phyloP scores from a whole-genome alignment of 179 eudicot genomes.

The Sideroxylon spinosum region DNA sequence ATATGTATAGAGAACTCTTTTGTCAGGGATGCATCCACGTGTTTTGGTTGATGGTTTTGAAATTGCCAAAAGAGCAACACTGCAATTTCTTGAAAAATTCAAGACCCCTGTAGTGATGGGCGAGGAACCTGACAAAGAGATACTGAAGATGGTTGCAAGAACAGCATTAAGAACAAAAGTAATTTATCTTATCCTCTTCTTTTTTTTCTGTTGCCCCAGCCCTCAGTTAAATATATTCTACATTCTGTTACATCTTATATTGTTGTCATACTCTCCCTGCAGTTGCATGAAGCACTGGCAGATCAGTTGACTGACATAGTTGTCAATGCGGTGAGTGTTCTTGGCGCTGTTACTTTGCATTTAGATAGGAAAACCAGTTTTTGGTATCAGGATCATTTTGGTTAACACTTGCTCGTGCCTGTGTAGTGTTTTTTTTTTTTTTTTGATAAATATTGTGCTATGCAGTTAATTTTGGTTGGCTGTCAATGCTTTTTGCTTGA shows the following conservation, averaged over 20 bases:
- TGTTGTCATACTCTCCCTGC: slow-evolving; percentile 12
- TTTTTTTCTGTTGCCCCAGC: no score
- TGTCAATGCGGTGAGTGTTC: slow-evolving; percentile 66
- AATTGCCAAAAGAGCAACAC: slow-evolving; percentile 93
- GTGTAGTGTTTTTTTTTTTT: neutral
- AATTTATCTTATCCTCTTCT: neutral
- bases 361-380: neutral
- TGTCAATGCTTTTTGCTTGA: no score
- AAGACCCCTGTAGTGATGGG: slow-evolving; percentile 96
- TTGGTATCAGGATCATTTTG: neutral
- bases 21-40: slow-evolving; percentile 93
- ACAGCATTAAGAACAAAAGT: slow-evolving; percentile 95
- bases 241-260: neutral
- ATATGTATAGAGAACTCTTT: neutral
- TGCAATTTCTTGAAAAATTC: slow-evolving; percentile 77
- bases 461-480: no score
- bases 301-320: slow-evolving; percentile 93
- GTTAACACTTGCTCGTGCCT: neutral
- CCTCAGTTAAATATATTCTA: neutral
- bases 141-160: slow-evolving; percentile 93
- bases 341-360: neutral
- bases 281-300: slow-evolving; percentile 89
- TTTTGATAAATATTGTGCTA: no score
- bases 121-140: slow-evolving; percentile 85
- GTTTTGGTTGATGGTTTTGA: slow-evolving; percentile 95